phyloP scores from a whole-genome alignment of 495 filamentous ascomycete genomes.

The Hypoxylon cercidicola region DNA sequence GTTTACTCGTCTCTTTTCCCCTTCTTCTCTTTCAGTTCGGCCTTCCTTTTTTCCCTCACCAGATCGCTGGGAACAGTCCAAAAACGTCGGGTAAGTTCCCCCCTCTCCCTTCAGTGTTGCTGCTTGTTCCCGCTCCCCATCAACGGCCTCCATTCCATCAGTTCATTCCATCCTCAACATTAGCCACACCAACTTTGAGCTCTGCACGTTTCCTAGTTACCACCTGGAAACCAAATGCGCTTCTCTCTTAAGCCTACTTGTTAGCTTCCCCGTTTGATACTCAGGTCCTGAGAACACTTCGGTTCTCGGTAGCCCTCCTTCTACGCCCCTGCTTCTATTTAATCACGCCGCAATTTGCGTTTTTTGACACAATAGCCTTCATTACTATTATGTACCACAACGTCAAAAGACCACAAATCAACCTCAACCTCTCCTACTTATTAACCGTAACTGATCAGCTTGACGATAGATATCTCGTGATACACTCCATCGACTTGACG shows the following conservation, averaged over 20 bases:
- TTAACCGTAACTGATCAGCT: conserved; percentile 17
- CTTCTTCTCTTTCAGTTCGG: conserved; percentile 14
- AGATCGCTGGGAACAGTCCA: conserved; percentile 8
- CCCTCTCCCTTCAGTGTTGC: conserved; percentile 11
- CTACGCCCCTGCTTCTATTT: neutral
- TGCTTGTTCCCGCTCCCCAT: conserved; percentile 23
- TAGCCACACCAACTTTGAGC: conserved; percentile 2
- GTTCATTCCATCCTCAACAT: conserved; percentile 5
- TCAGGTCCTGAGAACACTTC: neutral
- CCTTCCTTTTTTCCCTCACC: conserved; percentile 10
- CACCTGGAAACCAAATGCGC: too few species aligned
- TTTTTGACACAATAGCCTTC: neutral
- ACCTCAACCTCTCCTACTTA: neutral
- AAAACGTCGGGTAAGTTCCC: conserved; percentile 29
- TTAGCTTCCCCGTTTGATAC: too few species aligned
- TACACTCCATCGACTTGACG: conserved; percentile 2
- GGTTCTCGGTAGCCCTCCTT: neutral
- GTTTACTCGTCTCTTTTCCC: conserved; percentile 8
- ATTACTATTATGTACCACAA: neutral
- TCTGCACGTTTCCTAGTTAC: too few species aligned
- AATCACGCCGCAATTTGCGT: conserved; percentile 3
- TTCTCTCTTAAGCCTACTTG: too few species aligned
- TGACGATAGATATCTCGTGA: conserved; percentile 6
- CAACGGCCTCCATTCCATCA: conserved; percentile 16
- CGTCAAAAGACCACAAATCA: neutral